Base-by-base conservation (phyloP, 805 yeast genomes). In the Saccharomycopsis fodiens region DNA sequence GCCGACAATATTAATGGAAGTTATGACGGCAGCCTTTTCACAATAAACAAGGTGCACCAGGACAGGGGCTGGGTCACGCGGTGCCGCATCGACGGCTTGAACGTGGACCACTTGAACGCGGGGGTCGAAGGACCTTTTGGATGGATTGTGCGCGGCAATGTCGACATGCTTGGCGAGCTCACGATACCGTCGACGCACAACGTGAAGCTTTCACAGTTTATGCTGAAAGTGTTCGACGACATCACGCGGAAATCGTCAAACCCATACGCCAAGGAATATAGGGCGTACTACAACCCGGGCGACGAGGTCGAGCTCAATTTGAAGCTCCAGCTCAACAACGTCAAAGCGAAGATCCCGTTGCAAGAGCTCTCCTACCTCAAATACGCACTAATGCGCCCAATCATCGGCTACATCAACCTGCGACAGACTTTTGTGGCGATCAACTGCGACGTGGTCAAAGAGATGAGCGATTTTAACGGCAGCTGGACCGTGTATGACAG, bases 401-500 rank as follows among this genome's bases (percentile, higher is more conserved):
- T 93, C 59, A 96, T 93, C 20, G 97, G 89, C 1, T 93, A 91
- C 62, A 91, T 93, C 59, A 93, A 93, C 60, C 83, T 93, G 31
- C 74, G 85, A 48, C 85, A 85, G 57, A 87, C 97, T 0, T 85
- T 82, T 57, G 89, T 93, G 49, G 96, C 95, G 37, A 79, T 91
- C 48, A 72, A 79, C 50, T 86, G 95, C 58, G 76, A 87, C 3
- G 79, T 93, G 6, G 82, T 82, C 29, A 93, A 93, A 59, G 74
- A 77, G 38, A 64, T 88, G 19, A 67, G 70, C 22, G 98, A 93
- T 58, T 93, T 93, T 60, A 88, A 85, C 56, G 98, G 98, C 0
- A 78, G 95, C 5, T 93, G 98, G 98, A 91, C 98, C 1, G 71
- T 87, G 2, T 93, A 88, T 62, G 98, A 93, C 60, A 82, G 93